These are phyloP conservation scores for Xylaria sp. DNA, from an alignment of 2,329 filamentous ascomycete genomes.

Conservation along the genomic window DNA sequence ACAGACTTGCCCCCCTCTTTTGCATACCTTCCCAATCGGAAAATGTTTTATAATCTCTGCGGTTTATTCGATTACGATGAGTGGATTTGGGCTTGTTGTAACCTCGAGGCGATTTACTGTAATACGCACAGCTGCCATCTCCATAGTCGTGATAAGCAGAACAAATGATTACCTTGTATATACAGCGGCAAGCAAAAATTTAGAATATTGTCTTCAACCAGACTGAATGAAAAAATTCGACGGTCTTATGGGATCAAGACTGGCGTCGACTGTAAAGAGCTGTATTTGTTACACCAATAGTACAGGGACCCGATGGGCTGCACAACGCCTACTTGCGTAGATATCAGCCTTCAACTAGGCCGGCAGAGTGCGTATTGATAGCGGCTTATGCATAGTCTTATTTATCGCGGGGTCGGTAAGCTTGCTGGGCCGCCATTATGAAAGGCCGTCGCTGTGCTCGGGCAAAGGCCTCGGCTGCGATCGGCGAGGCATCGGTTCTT, in stretches of 20 bases:
- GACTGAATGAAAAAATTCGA: neutral
- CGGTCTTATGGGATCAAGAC: slow-evolving; percentile 4
- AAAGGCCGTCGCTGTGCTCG: slow-evolving; percentile 79
- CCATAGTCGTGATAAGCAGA: slow-evolving; percentile 13
- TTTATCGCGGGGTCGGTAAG: slow-evolving; percentile 52
- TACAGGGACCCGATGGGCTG: slow-evolving; percentile 27
- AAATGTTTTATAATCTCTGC: neutral
- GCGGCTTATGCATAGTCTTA: slow-evolving; percentile 28
- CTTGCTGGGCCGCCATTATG: slow-evolving; percentile 62
- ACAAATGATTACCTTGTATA: slow-evolving; percentile 16
- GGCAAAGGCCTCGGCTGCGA: slow-evolving; percentile 78
- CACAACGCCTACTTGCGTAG: slow-evolving; percentile 10
- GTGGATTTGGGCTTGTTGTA: neutral
- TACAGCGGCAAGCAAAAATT: slow-evolving; percentile 14
- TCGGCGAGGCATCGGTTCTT: slow-evolving; percentile 85
- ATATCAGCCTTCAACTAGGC: neutral
- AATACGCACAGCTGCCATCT: neutral
- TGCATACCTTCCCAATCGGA: neutral
- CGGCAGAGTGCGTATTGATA: neutral
- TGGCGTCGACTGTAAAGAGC: slow-evolving; percentile 17
- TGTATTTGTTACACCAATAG: slow-evolving; percentile 31
- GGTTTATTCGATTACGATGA: neutral
- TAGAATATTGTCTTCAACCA: neutral
- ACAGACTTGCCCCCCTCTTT: too few relatives aligned
- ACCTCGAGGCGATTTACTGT: neutral